phyloP scores from a whole-genome alignment of 1,284 basidiomycete species.

The Ganoderma lucidum region DNA sequence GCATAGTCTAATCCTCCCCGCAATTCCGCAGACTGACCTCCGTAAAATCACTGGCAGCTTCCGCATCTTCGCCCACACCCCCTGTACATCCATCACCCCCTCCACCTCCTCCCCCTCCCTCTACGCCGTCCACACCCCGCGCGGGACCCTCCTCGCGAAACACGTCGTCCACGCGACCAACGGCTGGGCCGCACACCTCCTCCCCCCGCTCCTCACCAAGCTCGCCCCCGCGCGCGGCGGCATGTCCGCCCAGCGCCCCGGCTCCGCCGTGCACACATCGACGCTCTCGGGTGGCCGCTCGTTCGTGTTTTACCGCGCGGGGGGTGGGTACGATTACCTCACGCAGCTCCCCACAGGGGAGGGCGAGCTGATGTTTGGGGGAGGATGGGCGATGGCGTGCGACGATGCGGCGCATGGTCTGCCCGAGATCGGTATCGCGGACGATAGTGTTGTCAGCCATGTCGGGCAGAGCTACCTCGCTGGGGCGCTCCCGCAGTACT shows the following conservation, averaged over 20 bases:
- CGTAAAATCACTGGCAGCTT: slow-evolving; percentile 42
- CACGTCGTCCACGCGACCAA: slow-evolving; percentile 86
- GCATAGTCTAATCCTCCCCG: slow-evolving; percentile 18
- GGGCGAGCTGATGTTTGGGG: slow-evolving; percentile 71
- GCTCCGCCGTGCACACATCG: slow-evolving; percentile 40
- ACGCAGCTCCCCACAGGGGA: slow-evolving; percentile 65
- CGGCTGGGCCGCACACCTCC: slow-evolving; percentile 74
- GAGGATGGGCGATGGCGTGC: slow-evolving; percentile 50
- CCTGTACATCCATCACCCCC: slow-evolving; percentile 47
- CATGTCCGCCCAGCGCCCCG: slow-evolving; percentile 73
- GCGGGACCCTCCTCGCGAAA: slow-evolving; percentile 57
- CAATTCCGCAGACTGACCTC: not conserved
- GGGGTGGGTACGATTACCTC: slow-evolving; percentile 70
- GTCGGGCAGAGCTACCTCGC: slow-evolving; percentile 47
- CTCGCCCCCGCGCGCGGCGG: slow-evolving; percentile 65
- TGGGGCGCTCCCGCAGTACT: slow-evolving; percentile 52
- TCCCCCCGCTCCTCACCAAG: slow-evolving; percentile 53
- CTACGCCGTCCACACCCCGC: slow-evolving; percentile 58
- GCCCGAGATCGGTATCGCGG: slow-evolving; percentile 50
- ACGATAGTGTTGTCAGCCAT: slow-evolving; percentile 50
- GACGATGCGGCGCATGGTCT: slow-evolving; percentile 36
- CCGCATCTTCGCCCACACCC: slow-evolving; percentile 49
- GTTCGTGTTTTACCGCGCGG: slow-evolving; percentile 65
- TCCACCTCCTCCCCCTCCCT: slow-evolving; percentile 26
- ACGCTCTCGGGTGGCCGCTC: slow-evolving; percentile 52